phyloP scores from a whole-genome alignment of 495 filamentous ascomycete species.

The Baudoinia panamericana region DNA sequence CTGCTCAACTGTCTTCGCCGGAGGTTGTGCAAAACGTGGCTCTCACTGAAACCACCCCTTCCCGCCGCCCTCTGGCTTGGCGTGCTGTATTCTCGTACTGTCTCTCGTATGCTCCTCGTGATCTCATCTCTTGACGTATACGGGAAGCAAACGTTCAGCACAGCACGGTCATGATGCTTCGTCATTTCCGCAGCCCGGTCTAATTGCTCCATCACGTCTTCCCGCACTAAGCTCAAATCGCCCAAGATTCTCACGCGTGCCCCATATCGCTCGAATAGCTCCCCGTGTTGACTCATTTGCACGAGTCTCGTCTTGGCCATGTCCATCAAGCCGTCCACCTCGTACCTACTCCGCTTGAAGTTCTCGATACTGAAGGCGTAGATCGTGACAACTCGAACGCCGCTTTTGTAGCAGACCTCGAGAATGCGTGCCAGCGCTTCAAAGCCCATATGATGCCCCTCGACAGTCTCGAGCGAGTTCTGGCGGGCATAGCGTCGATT shows the following conservation, averaged over 20 bases:
- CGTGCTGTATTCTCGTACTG: constrained; percentile 70
- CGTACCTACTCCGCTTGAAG: constrained; percentile 95
- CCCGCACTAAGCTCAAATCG: constrained; percentile 62
- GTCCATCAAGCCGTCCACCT: constrained; percentile 94
- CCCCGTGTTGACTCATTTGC: constrained; percentile 84
- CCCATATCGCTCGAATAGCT: constrained; percentile 84
- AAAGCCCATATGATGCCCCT: constrained; percentile 94
- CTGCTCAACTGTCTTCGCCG: constrained; percentile 38
- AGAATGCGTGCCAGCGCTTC: constrained; percentile 86
- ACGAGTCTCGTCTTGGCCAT: constrained; percentile 89
- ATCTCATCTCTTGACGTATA: constrained; percentile 96
- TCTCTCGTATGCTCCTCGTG: constrained; percentile 74
- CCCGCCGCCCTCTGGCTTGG: constrained; percentile 24
- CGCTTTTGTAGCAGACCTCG: constrained; percentile 94
- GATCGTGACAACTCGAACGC: constrained; percentile 87
- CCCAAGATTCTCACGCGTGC: constrained; percentile 75
- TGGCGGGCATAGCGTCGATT: constrained; percentile 81
- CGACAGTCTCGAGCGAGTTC: constrained; percentile 88
- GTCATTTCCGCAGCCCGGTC: constrained; percentile 74
- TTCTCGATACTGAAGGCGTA: constrained; percentile 99
- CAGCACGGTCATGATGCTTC: constrained; percentile 63
- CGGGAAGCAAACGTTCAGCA: constrained; percentile 93
- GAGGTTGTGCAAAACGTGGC: constrained; percentile 73
- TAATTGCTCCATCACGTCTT: constrained; percentile 76
- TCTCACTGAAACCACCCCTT: constrained; percentile 66